Evolutionary conservation across 768 basidiomycete species (phyloP).

Genomic region (Asterophora lycoperdoides): DNA sequence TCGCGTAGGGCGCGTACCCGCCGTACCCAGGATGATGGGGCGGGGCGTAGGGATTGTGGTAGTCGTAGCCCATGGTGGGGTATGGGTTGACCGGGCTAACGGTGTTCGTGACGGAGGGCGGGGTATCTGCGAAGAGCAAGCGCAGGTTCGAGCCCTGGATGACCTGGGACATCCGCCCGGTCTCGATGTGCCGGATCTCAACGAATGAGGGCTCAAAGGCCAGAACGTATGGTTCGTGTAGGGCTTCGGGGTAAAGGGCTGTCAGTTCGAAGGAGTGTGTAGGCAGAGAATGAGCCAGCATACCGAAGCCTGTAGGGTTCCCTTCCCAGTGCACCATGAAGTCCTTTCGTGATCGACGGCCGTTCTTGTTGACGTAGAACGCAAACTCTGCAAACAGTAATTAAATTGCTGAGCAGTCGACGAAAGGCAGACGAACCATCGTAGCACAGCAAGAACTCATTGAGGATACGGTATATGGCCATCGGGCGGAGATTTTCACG

Average conservation of each 20-base stretch:
- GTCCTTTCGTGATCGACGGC: constrained; percentile 82
- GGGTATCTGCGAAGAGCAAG: constrained; percentile 90
- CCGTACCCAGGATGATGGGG: constrained; percentile 24
- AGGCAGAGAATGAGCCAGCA: constrained; percentile 25
- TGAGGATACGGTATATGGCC: constrained; percentile 95
- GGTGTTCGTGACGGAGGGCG: constrained; percentile 74
- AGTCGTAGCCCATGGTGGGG: constrained; percentile 22
- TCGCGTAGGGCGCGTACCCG: constrained; percentile 31
- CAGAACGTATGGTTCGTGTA: constrained; percentile 94
- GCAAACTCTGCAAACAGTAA: constrained; percentile 72
- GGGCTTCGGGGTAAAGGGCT: constrained; percentile 46
- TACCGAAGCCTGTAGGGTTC: constrained; percentile 89
- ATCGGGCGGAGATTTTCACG: constrained; percentile 86
- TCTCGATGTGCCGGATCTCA: constrained; percentile 94
- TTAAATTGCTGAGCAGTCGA: constrained; percentile 2
- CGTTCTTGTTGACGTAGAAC: constrained; percentile 97
- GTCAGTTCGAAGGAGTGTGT: constrained; percentile 1
- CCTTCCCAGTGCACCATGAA: constrained; percentile 99
- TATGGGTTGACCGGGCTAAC: constrained; percentile 34
- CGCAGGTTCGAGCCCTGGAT: constrained; percentile 91
- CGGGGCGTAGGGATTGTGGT: constrained; percentile 30
- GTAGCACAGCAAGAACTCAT: constrained; percentile 95
- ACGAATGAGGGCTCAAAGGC: constrained; percentile 97
- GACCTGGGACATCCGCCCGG: constrained; percentile 87
- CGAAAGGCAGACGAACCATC: constrained; percentile 60